Evolutionary conservation across 2,329 filamentous ascomycete species (phyloP).

Genomic region (Monosporascus ibericus): DNA sequence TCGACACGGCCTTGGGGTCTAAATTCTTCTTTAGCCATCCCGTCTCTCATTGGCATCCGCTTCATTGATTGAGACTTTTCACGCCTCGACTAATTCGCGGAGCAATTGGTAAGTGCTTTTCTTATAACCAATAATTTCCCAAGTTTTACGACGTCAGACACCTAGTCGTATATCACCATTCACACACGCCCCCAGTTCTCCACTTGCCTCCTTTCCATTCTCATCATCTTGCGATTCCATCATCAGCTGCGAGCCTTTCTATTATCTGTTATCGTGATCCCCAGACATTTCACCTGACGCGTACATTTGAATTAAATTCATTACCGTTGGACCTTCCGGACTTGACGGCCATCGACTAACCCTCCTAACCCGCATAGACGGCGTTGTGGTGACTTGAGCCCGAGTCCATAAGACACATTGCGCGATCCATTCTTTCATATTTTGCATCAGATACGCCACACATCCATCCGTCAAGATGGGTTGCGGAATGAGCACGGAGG

Average conservation of each 20-base stretch:
- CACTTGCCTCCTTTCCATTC: no score
- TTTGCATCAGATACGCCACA: slow-evolving; percentile 4
- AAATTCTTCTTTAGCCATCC: slow-evolving; percentile 10
- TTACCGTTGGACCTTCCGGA: no score
- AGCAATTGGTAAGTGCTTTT: not conserved
- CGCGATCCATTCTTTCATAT: slow-evolving; percentile 1
- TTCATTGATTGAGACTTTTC: not conserved
- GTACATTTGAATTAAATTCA: no score
- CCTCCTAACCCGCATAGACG: not conserved
- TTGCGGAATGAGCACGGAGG: slow-evolving; percentile 99
- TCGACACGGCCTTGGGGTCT: slow-evolving; percentile 5
- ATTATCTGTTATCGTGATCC: no score
- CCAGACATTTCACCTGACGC: no score
- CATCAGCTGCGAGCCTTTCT: no score
- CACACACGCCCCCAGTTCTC: no score
- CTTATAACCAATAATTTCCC: no score
- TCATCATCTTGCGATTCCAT: no score
- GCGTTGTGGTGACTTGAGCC: not conserved
- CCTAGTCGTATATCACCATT: no score
- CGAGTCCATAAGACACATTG: not conserved
- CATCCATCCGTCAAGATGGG: slow-evolving; percentile 68
- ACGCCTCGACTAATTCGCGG: not conserved
- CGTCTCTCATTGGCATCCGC: slow-evolving; percentile 1
- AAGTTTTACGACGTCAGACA: no score
- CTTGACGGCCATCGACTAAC: not conserved